Evolutionary conservation across 2,329 filamentous ascomycete genomes (phyloP).

Genomic region (Apiospora aurea): DNA sequence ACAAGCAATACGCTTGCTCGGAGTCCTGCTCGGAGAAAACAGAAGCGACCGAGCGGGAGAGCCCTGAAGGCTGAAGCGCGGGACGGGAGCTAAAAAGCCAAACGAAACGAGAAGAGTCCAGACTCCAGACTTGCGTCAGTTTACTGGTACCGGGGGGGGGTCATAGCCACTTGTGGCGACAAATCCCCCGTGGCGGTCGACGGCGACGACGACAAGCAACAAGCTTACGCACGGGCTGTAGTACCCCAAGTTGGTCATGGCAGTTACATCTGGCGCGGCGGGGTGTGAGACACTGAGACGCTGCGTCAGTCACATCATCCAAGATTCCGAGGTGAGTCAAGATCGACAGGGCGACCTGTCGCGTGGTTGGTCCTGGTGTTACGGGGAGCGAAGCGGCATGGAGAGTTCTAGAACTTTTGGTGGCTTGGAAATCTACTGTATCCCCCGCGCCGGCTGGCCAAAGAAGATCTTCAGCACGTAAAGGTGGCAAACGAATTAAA

Average conservation of each 20-base stretch:
- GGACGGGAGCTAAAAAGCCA: not conserved
- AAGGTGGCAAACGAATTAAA: not conserved
- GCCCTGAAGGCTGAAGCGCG: not conserved
- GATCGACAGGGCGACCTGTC: not conserved
- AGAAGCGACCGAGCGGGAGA: not conserved
- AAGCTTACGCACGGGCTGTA: not conserved
- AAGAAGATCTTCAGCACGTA: not conserved
- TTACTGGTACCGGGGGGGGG: not conserved
- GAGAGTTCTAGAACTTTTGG: not conserved
- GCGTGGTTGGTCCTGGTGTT: not conserved
- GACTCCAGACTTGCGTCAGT: not conserved
- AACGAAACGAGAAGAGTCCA: not conserved
- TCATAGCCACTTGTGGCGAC: constrained; percentile 16
- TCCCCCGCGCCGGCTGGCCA: not conserved
- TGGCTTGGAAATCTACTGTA: not conserved
- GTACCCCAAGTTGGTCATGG: too few relatives aligned
- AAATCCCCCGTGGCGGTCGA: not conserved
- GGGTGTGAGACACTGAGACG: not conserved
- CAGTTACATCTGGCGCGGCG: not conserved
- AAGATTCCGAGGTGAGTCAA: not conserved
- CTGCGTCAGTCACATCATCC: not conserved
- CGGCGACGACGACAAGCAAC: too few relatives aligned
- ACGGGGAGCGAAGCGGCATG: not conserved
- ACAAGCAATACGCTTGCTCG: not conserved
- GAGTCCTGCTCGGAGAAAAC: not conserved